Conservation (phyloP, 2,329 filamentous ascomycete genomes). For the Cladophialophora bantiana region DNA sequence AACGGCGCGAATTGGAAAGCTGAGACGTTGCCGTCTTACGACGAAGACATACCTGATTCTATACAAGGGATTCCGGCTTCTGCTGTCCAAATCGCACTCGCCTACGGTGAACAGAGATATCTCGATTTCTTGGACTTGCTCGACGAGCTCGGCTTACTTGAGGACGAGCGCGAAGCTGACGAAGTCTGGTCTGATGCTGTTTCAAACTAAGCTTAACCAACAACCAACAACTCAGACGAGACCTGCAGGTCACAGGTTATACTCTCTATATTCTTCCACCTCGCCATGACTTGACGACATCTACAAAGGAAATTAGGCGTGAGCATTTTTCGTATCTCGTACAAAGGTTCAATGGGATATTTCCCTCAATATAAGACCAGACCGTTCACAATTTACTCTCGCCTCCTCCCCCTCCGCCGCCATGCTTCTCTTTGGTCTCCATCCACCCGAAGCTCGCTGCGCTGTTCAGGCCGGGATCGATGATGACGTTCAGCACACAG, state of each 20-base stretch:
- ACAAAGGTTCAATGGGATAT: not conserved
- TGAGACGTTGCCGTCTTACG: conserved; percentile 6
- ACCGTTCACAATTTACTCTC: conserved; percentile 24
- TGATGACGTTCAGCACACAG: conserved; percentile 61
- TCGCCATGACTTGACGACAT: too few relatives aligned
- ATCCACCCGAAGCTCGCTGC: conserved; percentile 49
- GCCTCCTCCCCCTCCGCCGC: conserved; percentile 12
- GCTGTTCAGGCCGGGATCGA: conserved; percentile 59
- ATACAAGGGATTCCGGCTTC: conserved; percentile 1
- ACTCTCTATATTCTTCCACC: too few relatives aligned
- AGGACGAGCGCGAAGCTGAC: too few relatives aligned
- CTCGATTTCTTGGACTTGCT: conserved; percentile 1
- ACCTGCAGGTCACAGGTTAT: too few relatives aligned
- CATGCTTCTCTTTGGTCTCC: conserved; percentile 41
- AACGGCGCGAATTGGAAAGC: conserved; percentile 10
- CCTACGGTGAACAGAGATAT: conserved; percentile 8
- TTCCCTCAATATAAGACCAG: not conserved
- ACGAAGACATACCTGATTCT: conserved; percentile 7
- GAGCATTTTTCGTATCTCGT: too few relatives aligned
- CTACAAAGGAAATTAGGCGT: too few relatives aligned
- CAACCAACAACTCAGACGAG: too few relatives aligned
- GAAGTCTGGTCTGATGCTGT: too few relatives aligned
- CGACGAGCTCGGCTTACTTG: too few relatives aligned
- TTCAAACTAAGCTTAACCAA: too few relatives aligned
- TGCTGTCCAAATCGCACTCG: conserved; percentile 1